Evolutionary conservation across 495 filamentous ascomycete genomes (phyloP), one percentile per base, ranked within the genome.

Genomic region (Podospora didyma): DNA sequence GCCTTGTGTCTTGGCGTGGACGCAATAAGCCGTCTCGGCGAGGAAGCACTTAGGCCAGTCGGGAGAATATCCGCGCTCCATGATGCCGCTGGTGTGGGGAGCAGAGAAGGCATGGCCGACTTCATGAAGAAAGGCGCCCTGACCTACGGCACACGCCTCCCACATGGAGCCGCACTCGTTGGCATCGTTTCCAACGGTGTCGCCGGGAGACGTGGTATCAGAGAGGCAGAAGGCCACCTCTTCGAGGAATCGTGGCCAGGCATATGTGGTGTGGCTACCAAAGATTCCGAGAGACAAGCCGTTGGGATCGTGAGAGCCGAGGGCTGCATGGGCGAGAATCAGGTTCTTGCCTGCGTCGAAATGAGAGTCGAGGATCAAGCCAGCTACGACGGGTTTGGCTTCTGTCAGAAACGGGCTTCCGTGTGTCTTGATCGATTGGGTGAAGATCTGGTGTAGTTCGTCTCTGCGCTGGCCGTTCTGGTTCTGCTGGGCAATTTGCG

Each of bases 201-300:
- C 68, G 0, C 70, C 72, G 0, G 67, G 54, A 1, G 46, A 44
- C 2, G 59, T 63, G 26, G 51, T 47, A 31, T 77, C 72, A 9
- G 64, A 59, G 28, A 76, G 59, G 53, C 71, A 75, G 2, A 31
- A 11, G 12, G 54, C 14, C 14, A 64, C 55, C 52, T 64, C 62
- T 22, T 64, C 77, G 31, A 80, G 23, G 60, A 73, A 79, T 6
- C 77, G 68, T 12, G 77, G 75, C 68, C 76, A 78, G 6, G 77
- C 70, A 54, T 77, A 79, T 16, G 75, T 68, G 16, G 73, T 61
- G 56, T 75, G 74, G 53, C 75, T 78, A 6, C 78, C 78, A 51
- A 75, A 78, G 9, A 81, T 69, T 11, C 75, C 77, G 17, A 79
- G 55, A 6, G 73, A 77, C 17, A 77, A 60, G 19, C 73, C 74